Base-by-base conservation (phyloP, 768 basidiomycete species). In the Tremella fuciformis region DNA sequence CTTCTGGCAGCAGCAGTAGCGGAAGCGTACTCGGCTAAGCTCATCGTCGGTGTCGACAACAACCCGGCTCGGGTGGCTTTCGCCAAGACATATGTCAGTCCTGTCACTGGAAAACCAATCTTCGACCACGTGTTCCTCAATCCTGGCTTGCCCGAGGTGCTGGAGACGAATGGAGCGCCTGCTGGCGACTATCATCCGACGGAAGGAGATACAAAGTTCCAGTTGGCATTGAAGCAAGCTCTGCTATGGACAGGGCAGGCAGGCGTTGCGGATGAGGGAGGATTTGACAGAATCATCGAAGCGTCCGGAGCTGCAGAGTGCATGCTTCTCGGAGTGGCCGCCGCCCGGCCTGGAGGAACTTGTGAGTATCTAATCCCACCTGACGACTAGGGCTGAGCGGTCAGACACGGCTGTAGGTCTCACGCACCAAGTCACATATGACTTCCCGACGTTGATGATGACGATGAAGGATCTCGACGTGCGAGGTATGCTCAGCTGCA, bases 51-150 rank as follows among this genome's bases (percentile, higher is more conserved):
- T 13, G 65, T 73, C 50, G 71, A 73, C 53, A 70, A 63, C 62
- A 67, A 64, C 49, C 66, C 66, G 11, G 24, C 26, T 9, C 60
- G 71, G 51, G 71, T 73, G 24, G 66, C 63, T 21, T 73, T 70
- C 25, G 71, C 71, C 53, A 63, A 63, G 26, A 70, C 67, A 51
- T 73, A 70, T 55, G 67, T 67, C 49, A 70, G 68, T 7, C 71
- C 71, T 15, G 34, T 70, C 21, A 70, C 65, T 47, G 68, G 68
- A 24, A 69, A 67, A 57, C 71, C 74, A 15, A 70, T 74, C 57
- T 56, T 74, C 47, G 70, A 73, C 51, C 66, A 72, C 40, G 69
- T 72, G 53, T 70, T 69, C 57, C 54, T 72, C 15, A n/a, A n/a
- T n/a, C n/a, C n/a, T n/a, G n/a, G n/a, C n/a, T n/a, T n/a, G n/a